A percentile compares a stretch with the other conserved stretches of the same genome.
These are phyloP conservation scores for Eucommia ulmoides DNA, from an alignment of 257 asterid species.

Conservation along the genomic window DNA sequence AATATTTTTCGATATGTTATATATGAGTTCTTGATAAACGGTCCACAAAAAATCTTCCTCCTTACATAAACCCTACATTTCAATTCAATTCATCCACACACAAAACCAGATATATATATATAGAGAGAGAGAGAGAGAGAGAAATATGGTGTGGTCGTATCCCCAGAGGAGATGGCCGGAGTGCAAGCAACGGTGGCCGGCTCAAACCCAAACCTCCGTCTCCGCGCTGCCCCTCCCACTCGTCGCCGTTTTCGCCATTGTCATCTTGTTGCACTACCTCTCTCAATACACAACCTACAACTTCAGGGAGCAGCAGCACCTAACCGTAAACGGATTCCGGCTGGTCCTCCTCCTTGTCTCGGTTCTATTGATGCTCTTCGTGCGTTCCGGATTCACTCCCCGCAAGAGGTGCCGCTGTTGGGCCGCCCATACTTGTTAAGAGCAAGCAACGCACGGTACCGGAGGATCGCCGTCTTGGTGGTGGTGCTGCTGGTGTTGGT, in stretches of 20 bases:
- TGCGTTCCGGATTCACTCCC: constrained; percentile 19
- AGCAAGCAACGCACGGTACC: constrained; percentile 10
- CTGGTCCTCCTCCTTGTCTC: constrained; percentile 37
- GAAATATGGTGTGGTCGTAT: constrained; percentile 34
- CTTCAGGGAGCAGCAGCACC: constrained; percentile 35
- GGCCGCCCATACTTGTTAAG: constrained; percentile 10
- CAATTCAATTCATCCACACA: too few relatives aligned
- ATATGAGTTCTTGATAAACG: too few relatives aligned
- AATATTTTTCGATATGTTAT: too few relatives aligned
- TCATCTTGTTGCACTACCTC: constrained; percentile 36
- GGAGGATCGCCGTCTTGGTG: constrained; percentile 36
- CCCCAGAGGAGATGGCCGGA: constrained; percentile 30
- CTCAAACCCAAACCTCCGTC: constrained; percentile 30
- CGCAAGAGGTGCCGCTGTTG: constrained; percentile 21
- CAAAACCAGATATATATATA: too few relatives aligned
- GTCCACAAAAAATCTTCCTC: too few relatives aligned
- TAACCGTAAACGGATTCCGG: constrained; percentile 24
- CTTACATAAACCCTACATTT: too few relatives aligned
- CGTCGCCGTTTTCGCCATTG: constrained; percentile 37
- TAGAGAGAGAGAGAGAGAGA: background rate
- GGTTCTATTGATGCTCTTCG: constrained; percentile 22
- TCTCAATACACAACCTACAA: constrained; percentile 35
- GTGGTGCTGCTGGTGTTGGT: constrained; percentile 38
- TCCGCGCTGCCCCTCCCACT: constrained; percentile 55
- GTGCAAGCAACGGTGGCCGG: constrained; percentile 47